Percentiles rank a stretch among this genome's conserved stretches.
These are phyloP conservation scores for Hemileccinum impolitum DNA, from an alignment of 768 basidiomycete genomes.

Conservation along the genomic window DNA sequence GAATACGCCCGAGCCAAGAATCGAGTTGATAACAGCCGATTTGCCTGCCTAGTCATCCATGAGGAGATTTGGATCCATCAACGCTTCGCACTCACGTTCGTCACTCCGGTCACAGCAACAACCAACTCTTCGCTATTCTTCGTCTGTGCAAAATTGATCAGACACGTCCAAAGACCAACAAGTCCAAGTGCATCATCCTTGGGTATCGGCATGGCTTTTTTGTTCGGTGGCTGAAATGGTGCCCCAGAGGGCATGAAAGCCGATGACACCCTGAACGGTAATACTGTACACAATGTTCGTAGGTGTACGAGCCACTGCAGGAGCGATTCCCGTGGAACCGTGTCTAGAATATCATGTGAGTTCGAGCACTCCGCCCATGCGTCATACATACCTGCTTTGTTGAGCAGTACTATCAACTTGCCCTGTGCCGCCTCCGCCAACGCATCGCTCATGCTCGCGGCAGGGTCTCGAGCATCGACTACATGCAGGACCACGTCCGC, in stretches of 20 bases:
- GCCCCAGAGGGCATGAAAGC: slow-evolving; percentile 52
- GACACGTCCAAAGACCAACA: slow-evolving; percentile 46
- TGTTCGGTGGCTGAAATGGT: slow-evolving; percentile 31
- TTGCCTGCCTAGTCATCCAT: slow-evolving; percentile 64
- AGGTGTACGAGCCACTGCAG: slow-evolving; percentile 64
- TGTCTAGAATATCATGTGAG: slow-evolving; percentile 45
- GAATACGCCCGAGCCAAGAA: slow-evolving; percentile 49
- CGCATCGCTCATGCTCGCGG: slow-evolving; percentile 68
- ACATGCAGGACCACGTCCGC: slow-evolving; percentile 81
- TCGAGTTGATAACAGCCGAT: slow-evolving; percentile 79
- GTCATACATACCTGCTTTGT: slow-evolving; percentile 73
- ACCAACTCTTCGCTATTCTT: slow-evolving; percentile 49
- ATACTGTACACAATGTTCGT: slow-evolving; percentile 55
- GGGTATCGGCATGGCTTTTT: slow-evolving; percentile 43
- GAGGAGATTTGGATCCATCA: background rate
- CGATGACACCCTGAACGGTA: slow-evolving; percentile 72
- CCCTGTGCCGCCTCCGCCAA: slow-evolving; percentile 39
- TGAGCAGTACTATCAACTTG: slow-evolving; percentile 67
- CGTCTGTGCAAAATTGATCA: slow-evolving; percentile 46
- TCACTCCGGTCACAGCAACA: slow-evolving; percentile 79
- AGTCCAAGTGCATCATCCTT: slow-evolving; percentile 60
- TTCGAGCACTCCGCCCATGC: background rate
- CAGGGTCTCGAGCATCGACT: slow-evolving; percentile 82
- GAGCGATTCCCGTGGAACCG: slow-evolving; percentile 74
- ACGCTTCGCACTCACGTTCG: slow-evolving; percentile 56